phyloP scores from a whole-genome alignment of 129 eudicot genomes.

The Lonicera japonica region DNA sequence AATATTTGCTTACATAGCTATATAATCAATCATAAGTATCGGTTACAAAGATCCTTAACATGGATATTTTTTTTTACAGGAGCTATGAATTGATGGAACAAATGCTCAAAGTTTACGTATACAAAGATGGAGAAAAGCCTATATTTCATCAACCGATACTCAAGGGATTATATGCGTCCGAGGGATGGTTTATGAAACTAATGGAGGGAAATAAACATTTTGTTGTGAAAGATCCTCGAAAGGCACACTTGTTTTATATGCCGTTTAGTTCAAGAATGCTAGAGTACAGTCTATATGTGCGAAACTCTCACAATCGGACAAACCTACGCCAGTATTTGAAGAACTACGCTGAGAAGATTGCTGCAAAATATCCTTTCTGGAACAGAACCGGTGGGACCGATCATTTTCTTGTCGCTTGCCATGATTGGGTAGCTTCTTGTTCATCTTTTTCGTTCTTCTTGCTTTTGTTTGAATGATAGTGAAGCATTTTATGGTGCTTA shows the following conservation, averaged over 20 bases:
- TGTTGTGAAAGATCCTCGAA: constrained; percentile 57
- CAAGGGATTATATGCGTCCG: constrained; percentile 78
- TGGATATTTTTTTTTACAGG: constrained; percentile 28
- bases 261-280: constrained; percentile 86
- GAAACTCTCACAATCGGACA: constrained; percentile 60
- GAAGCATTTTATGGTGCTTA: too few relatives aligned
- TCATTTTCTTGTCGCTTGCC: constrained; percentile 93
- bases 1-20: background rate
- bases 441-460: background rate
- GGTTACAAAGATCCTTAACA: background rate
- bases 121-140: constrained; percentile 78
- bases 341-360: constrained; percentile 55
- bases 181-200: constrained; percentile 94
- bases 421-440: constrained; percentile 64
- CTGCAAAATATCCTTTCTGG: constrained; percentile 76
- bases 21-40: background rate
- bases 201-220: constrained; percentile 70
- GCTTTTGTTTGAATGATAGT: too few relatives aligned
- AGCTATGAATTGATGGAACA: constrained; percentile 88
- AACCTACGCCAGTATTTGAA: constrained; percentile 52
- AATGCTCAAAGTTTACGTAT: constrained; percentile 63
- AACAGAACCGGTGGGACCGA: constrained; percentile 83
- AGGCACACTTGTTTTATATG: constrained; percentile 79
- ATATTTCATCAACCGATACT: constrained; percentile 84
- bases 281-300: constrained; percentile 46